phyloP scores from a whole-genome alignment of 2,329 filamentous ascomycete genomes.

The Penicillium palitans region DNA sequence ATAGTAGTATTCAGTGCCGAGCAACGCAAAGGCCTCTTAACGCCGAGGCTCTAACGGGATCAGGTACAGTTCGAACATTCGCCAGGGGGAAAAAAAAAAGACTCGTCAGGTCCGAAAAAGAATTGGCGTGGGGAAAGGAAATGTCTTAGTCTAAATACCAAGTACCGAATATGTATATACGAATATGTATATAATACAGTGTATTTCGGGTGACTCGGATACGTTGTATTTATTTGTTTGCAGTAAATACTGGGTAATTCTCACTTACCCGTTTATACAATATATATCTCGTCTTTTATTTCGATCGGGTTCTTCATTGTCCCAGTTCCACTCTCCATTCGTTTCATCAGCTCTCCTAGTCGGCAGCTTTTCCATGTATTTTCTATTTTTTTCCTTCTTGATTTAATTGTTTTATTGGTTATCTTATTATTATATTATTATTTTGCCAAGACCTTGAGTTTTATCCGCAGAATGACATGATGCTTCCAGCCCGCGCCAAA shows the following conservation, averaged over 20 bases:
- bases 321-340: not conserved
- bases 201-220: not conserved
- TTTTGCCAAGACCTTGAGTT: slow-evolving; percentile 8
- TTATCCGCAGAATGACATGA: slow-evolving; percentile 8
- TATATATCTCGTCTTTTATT: not conserved
- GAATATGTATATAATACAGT: not conserved
- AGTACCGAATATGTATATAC: not conserved
- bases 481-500: slow-evolving; percentile 8
- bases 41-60: not conserved
- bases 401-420: not conserved
- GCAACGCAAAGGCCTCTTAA: not conserved
- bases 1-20: not conserved
- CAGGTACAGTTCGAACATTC: slow-evolving; percentile 1
- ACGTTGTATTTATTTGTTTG: not conserved
- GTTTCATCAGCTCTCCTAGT: not conserved
- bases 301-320: not conserved
- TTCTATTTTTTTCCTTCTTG: not conserved
- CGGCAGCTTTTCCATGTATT: not conserved
- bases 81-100: not conserved
- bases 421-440: not conserved
- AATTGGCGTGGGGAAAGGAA: slow-evolving; percentile 3
- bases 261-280: not conserved
- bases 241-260: not conserved
- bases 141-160: not conserved
- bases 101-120: slow-evolving; percentile 7